phyloP scores from a whole-genome alignment of 1,284 basidiomycete genomes.

The Cronartium quercuum region DNA sequence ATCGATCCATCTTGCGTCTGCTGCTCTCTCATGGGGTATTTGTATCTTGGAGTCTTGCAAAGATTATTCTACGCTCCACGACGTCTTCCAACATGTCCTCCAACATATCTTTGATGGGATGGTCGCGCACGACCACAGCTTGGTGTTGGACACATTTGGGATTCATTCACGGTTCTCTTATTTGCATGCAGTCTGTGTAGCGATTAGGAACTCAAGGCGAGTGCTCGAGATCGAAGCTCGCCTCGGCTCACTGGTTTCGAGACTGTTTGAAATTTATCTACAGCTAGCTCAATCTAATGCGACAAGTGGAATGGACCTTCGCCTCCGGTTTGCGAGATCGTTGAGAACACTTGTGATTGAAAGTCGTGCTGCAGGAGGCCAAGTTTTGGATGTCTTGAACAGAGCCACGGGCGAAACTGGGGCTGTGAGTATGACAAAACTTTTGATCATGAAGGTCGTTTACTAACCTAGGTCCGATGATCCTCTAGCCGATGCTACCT shows the following conservation, averaged over 20 bases:
- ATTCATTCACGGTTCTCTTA: constrained; percentile 10
- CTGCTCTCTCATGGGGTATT: constrained; percentile 30
- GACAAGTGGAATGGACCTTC: background rate
- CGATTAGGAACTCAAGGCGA: constrained; percentile 7
- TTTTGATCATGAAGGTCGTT: too few relatives aligned
- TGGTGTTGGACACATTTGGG: background rate
- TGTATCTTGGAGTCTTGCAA: constrained; percentile 29
- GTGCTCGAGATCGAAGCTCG: constrained; percentile 28
- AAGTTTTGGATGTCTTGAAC: constrained; percentile 33
- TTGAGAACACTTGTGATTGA: constrained; percentile 20
- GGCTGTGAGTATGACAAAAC: background rate
- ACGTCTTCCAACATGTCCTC: constrained; percentile 19
- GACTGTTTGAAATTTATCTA: constrained; percentile 13
- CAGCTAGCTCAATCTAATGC: constrained; percentile 20
- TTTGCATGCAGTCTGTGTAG: constrained; percentile 28
- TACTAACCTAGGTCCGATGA: too few relatives aligned
- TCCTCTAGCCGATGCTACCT: constrained; percentile 2
- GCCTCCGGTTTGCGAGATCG: constrained; percentile 15
- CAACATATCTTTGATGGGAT: constrained; percentile 17
- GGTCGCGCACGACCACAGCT: too few relatives aligned
- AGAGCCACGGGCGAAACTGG: background rate
- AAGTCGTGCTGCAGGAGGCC: constrained; percentile 10
- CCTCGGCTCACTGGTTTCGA: constrained; percentile 8
- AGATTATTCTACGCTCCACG: constrained; percentile 11
- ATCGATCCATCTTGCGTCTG: constrained; percentile 22